A percentile compares a stretch with the other conserved stretches of the same genome.
phyloP scores from a whole-genome alignment of 352 stramenopile species.

The Globisporangium cylindrosporum region DNA sequence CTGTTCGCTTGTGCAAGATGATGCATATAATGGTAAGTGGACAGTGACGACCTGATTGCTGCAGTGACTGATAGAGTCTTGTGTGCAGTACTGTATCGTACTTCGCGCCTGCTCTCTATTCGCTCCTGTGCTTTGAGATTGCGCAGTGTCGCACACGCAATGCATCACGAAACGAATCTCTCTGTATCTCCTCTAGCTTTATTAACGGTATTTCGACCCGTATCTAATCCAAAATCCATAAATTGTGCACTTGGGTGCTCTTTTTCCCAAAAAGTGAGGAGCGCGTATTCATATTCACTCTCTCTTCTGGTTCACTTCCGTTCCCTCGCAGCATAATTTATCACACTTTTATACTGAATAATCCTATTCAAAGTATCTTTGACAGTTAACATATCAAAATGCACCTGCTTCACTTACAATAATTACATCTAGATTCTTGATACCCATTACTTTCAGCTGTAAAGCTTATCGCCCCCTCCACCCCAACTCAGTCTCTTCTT shows the following conservation, averaged over 20 bases:
- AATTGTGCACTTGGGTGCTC: neutral
- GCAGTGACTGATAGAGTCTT: no score
- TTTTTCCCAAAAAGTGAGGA: neutral
- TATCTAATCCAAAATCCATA: neutral
- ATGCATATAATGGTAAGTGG: neutral
- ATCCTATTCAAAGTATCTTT: neutral
- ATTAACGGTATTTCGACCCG: neutral
- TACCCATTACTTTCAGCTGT: no score
- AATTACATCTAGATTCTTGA: no score
- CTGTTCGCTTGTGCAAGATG: no score
- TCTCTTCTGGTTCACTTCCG: neutral
- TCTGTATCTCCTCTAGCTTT: neutral
- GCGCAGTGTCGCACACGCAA: neutral
- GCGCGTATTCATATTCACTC: neutral
- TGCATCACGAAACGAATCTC: neutral
- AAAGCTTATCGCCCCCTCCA: neutral
- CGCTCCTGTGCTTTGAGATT: neutral
- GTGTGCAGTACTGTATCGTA: no score
- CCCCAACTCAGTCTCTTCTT: constrained; percentile 1
- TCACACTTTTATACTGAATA: neutral
- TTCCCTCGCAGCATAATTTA: neutral
- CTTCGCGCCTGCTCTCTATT: no score
- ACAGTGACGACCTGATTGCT: no score
- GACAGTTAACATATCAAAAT: no score
- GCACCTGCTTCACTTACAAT: no score